Base-by-base conservation (phyloP, 306 rosid species). In the Lathyrus sativus region DNA sequence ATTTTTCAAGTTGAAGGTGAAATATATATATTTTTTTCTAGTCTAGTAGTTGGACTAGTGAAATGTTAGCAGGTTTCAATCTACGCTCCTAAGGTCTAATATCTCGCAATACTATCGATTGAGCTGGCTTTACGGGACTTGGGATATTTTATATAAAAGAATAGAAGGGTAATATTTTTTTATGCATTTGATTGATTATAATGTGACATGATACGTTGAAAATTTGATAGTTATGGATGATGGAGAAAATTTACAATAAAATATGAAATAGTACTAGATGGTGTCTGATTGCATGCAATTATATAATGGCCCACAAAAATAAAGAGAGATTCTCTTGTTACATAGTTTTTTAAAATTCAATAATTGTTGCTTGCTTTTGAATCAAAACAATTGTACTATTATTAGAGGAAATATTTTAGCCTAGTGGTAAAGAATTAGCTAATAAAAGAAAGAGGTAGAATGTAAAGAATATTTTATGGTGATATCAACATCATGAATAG, bases 1-100 rank as follows among this genome's bases (percentile, higher is more conserved):
- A 71, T 49, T 81, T 86, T 85, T 79, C 78, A 56, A 44, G 62
- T 74, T 73, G 82, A 69, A 78, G 66, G 75, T 75, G 80, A 72
- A 68, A 62, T 33, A 33, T 33, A 35, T 35, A 35, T 35, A 33
- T 35, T 5, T 6, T 33, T 33, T 33, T 6, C 26, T 19, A 19
- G 22, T 19, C 22, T 19, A 24, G 2, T 24, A 28, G 22, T 19
- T 19, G 22, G 22, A 28, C 3, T 3, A 28, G 5, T 28, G 31
- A 28, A 28, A 28, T 28, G 7, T 31, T 5, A n/a, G 35, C 35
- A 5, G 7, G 0, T 31, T 31, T 5, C 22, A 19, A 19, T 19
- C 22, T 19, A 19, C 22, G 1, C 22, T 19, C 22, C 1, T 19
- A 19, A 1, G 5, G 4, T 31, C 1, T 4, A 7, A 24, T 24